A percentile compares a stretch with the other conserved stretches of the same genome.
Conservation (phyloP, 371 early-diverging fungal species). For the Rhizomucor pusillus region DNA sequence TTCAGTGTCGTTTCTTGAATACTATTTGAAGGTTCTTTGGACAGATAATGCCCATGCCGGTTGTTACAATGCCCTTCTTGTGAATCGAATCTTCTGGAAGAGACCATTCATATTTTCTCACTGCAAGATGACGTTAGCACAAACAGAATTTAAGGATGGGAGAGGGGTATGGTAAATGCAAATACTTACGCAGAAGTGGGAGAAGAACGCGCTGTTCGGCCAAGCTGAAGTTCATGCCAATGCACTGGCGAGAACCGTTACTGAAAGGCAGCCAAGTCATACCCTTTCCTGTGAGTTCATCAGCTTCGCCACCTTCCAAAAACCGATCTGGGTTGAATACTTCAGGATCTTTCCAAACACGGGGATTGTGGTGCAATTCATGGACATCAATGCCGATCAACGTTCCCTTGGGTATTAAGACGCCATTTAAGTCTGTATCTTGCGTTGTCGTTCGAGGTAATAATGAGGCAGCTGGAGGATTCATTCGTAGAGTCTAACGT, state of each 20-base stretch:
- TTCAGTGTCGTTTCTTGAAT: not conserved
- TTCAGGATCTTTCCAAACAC: conserved; percentile 20
- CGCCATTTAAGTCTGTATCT: conserved; percentile 15
- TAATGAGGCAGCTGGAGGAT: conserved; percentile 3
- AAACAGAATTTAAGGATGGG: too few relatives aligned
- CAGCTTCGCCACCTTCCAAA: conserved; percentile 9
- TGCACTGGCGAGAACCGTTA: conserved; percentile 37
- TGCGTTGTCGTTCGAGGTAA: conserved; percentile 11
- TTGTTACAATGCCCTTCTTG: conserved; percentile 3
- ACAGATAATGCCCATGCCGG: not conserved
- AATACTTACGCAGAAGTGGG: conserved; percentile 30
- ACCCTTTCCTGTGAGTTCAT: not conserved
- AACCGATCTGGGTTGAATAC: conserved; percentile 21
- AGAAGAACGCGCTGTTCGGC: conserved; percentile 33
- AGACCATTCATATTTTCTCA: conserved; percentile 20
- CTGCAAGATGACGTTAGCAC: too few relatives aligned
- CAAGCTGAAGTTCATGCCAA: conserved; percentile 34
- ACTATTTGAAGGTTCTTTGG: not conserved
- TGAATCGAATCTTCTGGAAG: conserved; percentile 20
- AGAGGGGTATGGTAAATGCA: too few relatives aligned
- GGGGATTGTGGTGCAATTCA: conserved; percentile 15
- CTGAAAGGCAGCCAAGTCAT: conserved; percentile 16
- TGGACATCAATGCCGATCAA: conserved; percentile 9
- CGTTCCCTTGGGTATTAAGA: conserved; percentile 19
- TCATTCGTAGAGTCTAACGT: conserved; percentile 13